Evolutionary conservation across 345 rosid species (phyloP), one percentile per base, ranked within the genome.

Genomic region (Dovyalis caffra): DNA sequence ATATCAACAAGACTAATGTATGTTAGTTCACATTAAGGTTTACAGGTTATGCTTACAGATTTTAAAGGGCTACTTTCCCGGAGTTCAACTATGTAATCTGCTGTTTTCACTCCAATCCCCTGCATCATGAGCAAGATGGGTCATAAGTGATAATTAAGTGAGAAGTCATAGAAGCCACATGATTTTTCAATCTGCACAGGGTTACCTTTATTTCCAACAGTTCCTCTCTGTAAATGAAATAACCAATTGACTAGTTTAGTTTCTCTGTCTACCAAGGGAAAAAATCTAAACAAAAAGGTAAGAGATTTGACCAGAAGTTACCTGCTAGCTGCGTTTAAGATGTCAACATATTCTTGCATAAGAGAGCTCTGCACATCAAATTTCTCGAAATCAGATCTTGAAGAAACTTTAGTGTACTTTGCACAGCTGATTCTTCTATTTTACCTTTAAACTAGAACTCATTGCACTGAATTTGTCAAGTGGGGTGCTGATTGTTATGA

Each of bases 91-190:
- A 93, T 90, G 83, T 91, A 90, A 31, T 88, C 95, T 23, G 97
- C 92, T 83, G 89, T 81, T 84, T 86, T 91, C 66, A 69, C 47
- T 74, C 99, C 99, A 64, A 95, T 93, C 12, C 98, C 98, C 97
- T 94, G 79, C 2, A 80, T 33, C 4, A 38, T 38, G 33, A 69
- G 23, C 37, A 28, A n/a, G 56, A 69, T 10, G 9, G 9, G 34
- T 40, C 37, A 16, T 40, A 40, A 40, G 47, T 15, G n/a, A n/a
- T n/a, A 40, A 40, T 12, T 40, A 40, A 40, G 25, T 2, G 15
- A 7, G 21, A 8, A 34, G 47, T 40, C 47, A 40, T 3, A 3
- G 47, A 40, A 40, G 47, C 47, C 47, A 40, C 4, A 12, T 40
- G 47, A 40, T 12, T 35, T 7, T 31, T 33, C 34, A 38, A 25